Evolutionary conservation across 176 grass and related monocot species (phyloP).

Genomic region (Carex pumila): DNA sequence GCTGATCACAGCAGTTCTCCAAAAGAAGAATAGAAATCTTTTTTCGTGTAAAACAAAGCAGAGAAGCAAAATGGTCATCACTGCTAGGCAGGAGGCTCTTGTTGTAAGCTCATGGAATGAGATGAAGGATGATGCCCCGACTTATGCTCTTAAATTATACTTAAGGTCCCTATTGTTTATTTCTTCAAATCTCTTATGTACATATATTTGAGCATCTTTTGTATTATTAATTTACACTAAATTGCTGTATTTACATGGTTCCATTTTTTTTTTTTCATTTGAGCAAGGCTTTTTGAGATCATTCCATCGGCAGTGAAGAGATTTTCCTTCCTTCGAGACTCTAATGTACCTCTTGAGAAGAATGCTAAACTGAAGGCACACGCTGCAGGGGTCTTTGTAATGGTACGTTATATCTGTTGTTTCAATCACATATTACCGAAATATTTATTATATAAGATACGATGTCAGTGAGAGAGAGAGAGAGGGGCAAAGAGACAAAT

Average conservation of each 20-base stretch:
- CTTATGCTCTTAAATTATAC: constrained; percentile 18
- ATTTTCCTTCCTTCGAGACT: constrained; percentile 24
- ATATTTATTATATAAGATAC: too few relatives aligned
- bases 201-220: not conserved
- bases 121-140: constrained; percentile 20
- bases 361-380: constrained; percentile 27
- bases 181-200: not conserved
- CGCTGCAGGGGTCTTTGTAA: constrained; percentile 19
- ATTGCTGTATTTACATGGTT: not conserved
- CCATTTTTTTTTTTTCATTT: not conserved
- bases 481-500: not conserved
- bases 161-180: not conserved
- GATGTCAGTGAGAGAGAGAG: too few relatives aligned
- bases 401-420: constrained; percentile 7
- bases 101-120: constrained; percentile 22
- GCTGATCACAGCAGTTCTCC: not conserved
- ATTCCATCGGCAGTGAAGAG: constrained; percentile 4
- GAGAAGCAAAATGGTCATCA: constrained; percentile 10
- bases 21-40: not conserved
- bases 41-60: not conserved
- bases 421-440: not conserved
- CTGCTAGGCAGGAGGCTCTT: constrained; percentile 11
- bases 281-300: constrained; percentile 20
- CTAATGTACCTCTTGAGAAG: constrained; percentile 25
- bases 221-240: not conserved